Evolutionary conservation across 352 stramenopile genomes (phyloP), one percentile per base, ranked within the genome.

Genomic region (Plasmopara viticola): DNA sequence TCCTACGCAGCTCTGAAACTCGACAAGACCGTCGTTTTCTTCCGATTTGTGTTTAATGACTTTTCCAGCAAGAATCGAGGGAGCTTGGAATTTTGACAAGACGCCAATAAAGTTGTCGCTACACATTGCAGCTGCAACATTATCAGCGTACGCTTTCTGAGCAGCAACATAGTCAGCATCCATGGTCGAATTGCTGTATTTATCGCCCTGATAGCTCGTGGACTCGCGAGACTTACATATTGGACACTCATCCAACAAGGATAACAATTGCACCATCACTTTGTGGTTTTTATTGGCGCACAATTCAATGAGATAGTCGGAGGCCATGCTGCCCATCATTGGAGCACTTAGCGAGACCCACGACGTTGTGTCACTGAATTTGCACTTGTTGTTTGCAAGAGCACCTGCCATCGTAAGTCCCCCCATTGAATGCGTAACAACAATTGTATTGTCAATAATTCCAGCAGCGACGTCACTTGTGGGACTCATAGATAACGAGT

Each of bases 1-100:
- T 6, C 41, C 56, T 7, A 54, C 38, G 37, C 66, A 76, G 55
- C 66, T 74, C 37, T 72, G 44, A 42, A 67, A 74, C 31, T 73
- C 60, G 0, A 76, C 57, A 1, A 66, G n/a, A 0, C 38, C 52
- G 33, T 70, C 62, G 31, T 65, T 70, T 30, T 57, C 29, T 13
- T 44, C 43, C 8, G 64, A 69, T 31, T 66, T 59, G 48, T 73
- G 63, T 0, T 56, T 56, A 5, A 66, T 57, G 33, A 61, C n/a
- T 13, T 15, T 44, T 1, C 52, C 62, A 13, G 49, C 50, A 6
- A 64, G 6, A 4, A 61, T 33, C 9, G 48, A 50, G 5, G 43
- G 38, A 9, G 14, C 5, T 18, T 55, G 34, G 18, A 64, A 65
- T 9, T 52, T n/a, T n/a, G n/a, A n/a, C n/a, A n/a, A n/a, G 9